These are phyloP conservation scores for Psilocybe subaeruginosa DNA, from an alignment of 768 basidiomycete genomes.

Conservation along the genomic window DNA sequence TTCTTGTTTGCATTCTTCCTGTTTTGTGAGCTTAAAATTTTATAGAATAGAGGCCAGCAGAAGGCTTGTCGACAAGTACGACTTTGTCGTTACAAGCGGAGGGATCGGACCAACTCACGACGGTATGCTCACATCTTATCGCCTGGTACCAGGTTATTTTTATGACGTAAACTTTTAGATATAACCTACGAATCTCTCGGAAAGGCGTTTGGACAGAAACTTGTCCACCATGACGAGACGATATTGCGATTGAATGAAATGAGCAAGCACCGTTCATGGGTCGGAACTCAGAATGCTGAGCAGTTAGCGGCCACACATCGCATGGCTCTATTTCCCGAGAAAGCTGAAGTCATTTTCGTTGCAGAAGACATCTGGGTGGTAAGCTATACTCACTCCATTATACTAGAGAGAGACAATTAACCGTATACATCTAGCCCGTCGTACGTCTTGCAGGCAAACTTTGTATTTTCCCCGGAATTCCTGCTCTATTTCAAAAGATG, in stretches of 20 bases:
- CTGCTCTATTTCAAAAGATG: slow-evolving; percentile 81
- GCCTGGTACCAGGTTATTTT: neutral
- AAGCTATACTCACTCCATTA: slow-evolving; percentile 27
- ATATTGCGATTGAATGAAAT: slow-evolving; percentile 70
- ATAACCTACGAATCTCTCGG: slow-evolving; percentile 91
- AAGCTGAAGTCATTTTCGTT: slow-evolving; percentile 81
- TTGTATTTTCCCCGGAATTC: slow-evolving; percentile 92
- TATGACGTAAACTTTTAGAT: slow-evolving; percentile 42
- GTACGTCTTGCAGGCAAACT: slow-evolving; percentile 84
- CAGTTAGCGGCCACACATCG: slow-evolving; percentile 77
- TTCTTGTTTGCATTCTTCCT: neutral
- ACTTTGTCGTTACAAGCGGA: slow-evolving; percentile 89
- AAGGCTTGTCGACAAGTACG: slow-evolving; percentile 80
- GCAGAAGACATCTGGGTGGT: slow-evolving; percentile 86
- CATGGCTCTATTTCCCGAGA: slow-evolving; percentile 89
- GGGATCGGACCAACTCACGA: slow-evolving; percentile 94
- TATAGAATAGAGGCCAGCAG: slow-evolving; percentile 81
- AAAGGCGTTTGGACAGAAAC: slow-evolving; percentile 75
- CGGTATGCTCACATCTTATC: slow-evolving; percentile 42
- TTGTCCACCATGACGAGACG: slow-evolving; percentile 79
- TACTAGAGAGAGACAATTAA: neutral
- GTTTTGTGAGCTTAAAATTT: neutral
- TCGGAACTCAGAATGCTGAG: slow-evolving; percentile 67
- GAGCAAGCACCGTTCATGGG: slow-evolving; percentile 56
- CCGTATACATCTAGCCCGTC: slow-evolving; percentile 61